Evolutionary conservation across 192 early-diverging fungal species (phyloP).

Genomic region (Mortierella antarctica): DNA sequence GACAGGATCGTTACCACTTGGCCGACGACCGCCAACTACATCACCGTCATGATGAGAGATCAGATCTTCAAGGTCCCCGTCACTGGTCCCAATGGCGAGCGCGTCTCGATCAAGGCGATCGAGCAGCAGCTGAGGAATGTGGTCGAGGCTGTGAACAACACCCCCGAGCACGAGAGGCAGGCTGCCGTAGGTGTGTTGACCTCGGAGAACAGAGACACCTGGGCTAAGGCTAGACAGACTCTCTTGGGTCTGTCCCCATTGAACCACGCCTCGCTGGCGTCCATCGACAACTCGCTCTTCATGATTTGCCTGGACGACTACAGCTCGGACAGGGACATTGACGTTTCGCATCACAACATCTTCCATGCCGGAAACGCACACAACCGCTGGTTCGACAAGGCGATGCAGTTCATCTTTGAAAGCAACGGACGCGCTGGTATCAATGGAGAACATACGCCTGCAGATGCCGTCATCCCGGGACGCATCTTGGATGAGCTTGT

Average conservation of each 20-base stretch:
- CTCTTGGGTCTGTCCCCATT: constrained; percentile 41
- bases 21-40: constrained; percentile 81
- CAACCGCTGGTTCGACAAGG: constrained; percentile 99
- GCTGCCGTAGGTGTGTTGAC: constrained; percentile 85
- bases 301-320: constrained; percentile 88
- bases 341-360: constrained; percentile 75
- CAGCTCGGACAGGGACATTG: constrained; percentile 65
- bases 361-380: constrained; percentile 81
- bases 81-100: constrained; percentile 68
- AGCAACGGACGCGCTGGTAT: constrained; percentile 88
- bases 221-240: constrained; percentile 65
- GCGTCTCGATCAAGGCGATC: constrained; percentile 64
- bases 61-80: constrained; percentile 90
- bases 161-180: constrained; percentile 55
- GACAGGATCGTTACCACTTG: constrained; percentile 80
- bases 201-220: constrained; percentile 89
- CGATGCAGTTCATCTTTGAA: constrained; percentile 88
- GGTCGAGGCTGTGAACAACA: constrained; percentile 59
- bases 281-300: constrained; percentile 87
- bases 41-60: constrained; percentile 87
- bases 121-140: constrained; percentile 55
- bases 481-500: constrained; percentile 81
- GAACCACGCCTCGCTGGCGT: constrained; percentile 62
- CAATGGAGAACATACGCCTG: constrained; percentile 97
- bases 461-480: constrained; percentile 90